Evolutionary conservation across 148 eudicot genomes (phyloP).

Genomic region (Rhododendron williamsianum): DNA sequence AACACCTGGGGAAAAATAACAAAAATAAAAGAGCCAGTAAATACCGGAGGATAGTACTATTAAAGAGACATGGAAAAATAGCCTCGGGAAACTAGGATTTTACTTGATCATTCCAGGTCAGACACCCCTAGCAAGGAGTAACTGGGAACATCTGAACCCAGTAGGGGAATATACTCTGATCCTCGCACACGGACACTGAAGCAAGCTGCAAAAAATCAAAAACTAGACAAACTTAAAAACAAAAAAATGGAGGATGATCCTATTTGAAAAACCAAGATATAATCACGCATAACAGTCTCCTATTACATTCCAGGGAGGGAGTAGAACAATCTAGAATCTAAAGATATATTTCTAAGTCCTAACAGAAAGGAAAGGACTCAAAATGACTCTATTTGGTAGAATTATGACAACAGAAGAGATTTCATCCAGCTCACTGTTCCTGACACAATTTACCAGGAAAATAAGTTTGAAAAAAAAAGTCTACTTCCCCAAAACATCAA

Average conservation of each 20-base stretch:
- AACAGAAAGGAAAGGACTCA: background rate
- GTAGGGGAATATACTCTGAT: conserved; percentile 78
- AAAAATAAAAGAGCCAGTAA: background rate
- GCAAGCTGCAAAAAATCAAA: conserved; percentile 56
- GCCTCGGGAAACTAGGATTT: background rate
- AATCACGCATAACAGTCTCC: background rate
- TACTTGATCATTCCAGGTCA: conserved; percentile 45
- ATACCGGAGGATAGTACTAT: background rate
- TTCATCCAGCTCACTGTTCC: background rate
- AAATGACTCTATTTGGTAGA: background rate
- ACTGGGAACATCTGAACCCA: conserved; percentile 62
- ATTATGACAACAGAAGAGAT: background rate
- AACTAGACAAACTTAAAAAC: background rate
- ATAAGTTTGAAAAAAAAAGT: background rate
- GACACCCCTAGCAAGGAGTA: conserved; percentile 54
- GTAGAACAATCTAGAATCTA: background rate
- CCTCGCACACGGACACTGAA: conserved; percentile 94
- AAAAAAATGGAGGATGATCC: background rate
- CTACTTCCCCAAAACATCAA: background rate
- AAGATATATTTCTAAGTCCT: background rate
- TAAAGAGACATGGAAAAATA: background rate
- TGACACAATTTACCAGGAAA: background rate
- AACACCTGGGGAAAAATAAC: background rate
- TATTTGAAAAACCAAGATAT: too few species aligned
- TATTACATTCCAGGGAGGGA: background rate